Conservation (phyloP, 345 rosid species). For the Chamaenerion angustifolium region DNA sequence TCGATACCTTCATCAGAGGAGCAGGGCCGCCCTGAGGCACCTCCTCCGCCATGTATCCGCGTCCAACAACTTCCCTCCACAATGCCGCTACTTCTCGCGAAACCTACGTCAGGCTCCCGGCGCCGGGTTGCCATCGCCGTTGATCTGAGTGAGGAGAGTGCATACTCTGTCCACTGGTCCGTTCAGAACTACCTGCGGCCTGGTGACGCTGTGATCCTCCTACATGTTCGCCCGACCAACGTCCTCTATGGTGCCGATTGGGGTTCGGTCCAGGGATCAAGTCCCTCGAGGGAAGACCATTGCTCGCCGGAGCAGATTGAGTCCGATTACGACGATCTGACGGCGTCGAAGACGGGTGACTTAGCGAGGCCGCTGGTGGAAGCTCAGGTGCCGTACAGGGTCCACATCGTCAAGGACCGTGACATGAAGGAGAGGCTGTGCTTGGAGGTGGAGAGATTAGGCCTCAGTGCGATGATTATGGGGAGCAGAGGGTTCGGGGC, state of each 20-base stretch:
- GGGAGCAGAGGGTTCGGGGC: constrained; percentile 92
- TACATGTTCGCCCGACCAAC: constrained; percentile 65
- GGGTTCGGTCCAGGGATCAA: constrained; percentile 48
- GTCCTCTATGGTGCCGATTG: constrained; percentile 85
- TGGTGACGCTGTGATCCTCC: constrained; percentile 61
- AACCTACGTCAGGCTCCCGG: constrained; percentile 37
- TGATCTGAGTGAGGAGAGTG: constrained; percentile 83
- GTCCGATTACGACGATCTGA: constrained; percentile 52
- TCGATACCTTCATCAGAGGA: not conserved
- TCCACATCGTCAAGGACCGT: constrained; percentile 77
- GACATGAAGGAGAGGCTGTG: constrained; percentile 88
- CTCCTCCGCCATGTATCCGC: constrained; percentile 28
- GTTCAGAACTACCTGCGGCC: constrained; percentile 79
- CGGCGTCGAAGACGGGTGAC: constrained; percentile 45
- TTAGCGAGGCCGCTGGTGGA: constrained; percentile 60
- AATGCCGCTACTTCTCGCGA: constrained; percentile 31
- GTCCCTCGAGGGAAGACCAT: constrained; percentile 4
- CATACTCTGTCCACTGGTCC: constrained; percentile 70
- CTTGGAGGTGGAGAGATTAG: constrained; percentile 76
- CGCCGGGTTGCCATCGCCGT: constrained; percentile 79
- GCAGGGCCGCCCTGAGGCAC: constrained; percentile 5
- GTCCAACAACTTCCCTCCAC: constrained; percentile 48
- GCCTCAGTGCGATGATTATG: constrained; percentile 65
- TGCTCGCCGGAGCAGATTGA: not conserved
- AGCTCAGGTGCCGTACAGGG: constrained; percentile 68